A percentile compares a stretch with the other conserved stretches of the same genome.
Evolutionary conservation across 139 green algal species (phyloP).

Genomic region (Diplosphaera chodatii): DNA sequence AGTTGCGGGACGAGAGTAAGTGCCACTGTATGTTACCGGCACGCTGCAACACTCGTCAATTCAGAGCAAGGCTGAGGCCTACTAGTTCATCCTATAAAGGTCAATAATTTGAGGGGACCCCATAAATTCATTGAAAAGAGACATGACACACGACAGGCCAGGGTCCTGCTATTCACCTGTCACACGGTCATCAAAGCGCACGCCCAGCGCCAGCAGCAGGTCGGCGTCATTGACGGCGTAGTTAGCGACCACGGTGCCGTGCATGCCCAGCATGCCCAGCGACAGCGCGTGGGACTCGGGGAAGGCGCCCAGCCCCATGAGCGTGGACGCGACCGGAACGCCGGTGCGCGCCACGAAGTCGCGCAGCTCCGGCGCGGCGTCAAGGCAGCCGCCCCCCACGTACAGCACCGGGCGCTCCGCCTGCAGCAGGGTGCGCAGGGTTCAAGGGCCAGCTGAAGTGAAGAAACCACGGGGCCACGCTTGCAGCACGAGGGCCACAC

Average conservation of each 20-base stretch:
- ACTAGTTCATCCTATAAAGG: too few species aligned
- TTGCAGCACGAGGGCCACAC: too few species aligned
- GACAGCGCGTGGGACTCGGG: slow-evolving; percentile 43
- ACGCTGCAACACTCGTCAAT: slow-evolving; percentile 21
- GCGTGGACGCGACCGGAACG: slow-evolving; percentile 85
- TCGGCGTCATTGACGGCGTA: slow-evolving; percentile 92
- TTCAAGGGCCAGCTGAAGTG: too few species aligned
- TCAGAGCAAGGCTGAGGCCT: too few species aligned
- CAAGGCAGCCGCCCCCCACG: slow-evolving; percentile 84
- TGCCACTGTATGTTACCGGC: too few species aligned
- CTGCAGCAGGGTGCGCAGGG: too few species aligned
- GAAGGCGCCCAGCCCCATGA: slow-evolving; percentile 93
- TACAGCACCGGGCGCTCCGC: slow-evolving; percentile 71
- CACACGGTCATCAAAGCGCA: slow-evolving; percentile 99
- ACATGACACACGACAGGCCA: too few species aligned
- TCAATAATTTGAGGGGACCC: too few species aligned
- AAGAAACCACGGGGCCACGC: too few species aligned
- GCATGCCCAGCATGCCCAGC: slow-evolving; percentile 97
- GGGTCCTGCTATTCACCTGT: too few species aligned
- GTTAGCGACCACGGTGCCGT: slow-evolving; percentile 96
- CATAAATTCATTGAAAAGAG: too few species aligned
- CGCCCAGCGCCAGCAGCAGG: slow-evolving; percentile 92
- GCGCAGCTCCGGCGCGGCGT: slow-evolving; percentile 65
- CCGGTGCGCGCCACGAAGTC: slow-evolving; percentile 75
- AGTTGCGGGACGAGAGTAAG: too few species aligned